Evolutionary conservation across 176 grass and related monocot species (phyloP).

Genomic region (Oryza nivara): DNA sequence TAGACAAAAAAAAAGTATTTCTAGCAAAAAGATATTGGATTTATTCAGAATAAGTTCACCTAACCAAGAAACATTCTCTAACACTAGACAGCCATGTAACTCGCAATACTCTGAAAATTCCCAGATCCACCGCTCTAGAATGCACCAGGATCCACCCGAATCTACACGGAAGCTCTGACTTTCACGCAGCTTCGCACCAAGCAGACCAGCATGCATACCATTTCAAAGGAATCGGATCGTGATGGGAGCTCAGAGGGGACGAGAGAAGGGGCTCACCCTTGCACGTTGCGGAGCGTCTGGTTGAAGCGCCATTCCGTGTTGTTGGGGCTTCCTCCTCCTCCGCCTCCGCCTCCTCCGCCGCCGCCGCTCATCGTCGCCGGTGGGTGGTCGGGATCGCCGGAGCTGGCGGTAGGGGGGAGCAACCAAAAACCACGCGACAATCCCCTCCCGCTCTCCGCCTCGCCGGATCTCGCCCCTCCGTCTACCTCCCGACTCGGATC

Average conservation of each 20-base stretch:
- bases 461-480: conserved; percentile 19
- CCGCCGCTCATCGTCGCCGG: conserved; percentile 43
- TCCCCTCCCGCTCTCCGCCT: not conserved
- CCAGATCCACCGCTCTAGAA: conserved; percentile 7
- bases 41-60: not conserved
- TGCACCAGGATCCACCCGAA: not conserved
- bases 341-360: conserved; percentile 6
- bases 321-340: conserved; percentile 42
- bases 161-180: not conserved
- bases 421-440: not conserved
- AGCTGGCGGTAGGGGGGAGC: not conserved
- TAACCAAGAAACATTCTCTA: not conserved
- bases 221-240: not conserved
- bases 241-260: not conserved
- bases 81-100: not conserved
- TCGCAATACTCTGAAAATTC: not conserved
- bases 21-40: not conserved
- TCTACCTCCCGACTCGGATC: not conserved
- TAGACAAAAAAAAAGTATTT: not conserved
- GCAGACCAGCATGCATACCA: not conserved
- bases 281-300: conserved; percentile 63
- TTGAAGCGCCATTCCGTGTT: conserved; percentile 77
- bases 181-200: not conserved
- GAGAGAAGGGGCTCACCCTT: conserved; percentile 45
- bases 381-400: not conserved